Evolutionary conservation across 1,284 basidiomycete species (phyloP), one percentile per base, ranked within the genome.

Genomic region (Chondrostereum purpureum): DNA sequence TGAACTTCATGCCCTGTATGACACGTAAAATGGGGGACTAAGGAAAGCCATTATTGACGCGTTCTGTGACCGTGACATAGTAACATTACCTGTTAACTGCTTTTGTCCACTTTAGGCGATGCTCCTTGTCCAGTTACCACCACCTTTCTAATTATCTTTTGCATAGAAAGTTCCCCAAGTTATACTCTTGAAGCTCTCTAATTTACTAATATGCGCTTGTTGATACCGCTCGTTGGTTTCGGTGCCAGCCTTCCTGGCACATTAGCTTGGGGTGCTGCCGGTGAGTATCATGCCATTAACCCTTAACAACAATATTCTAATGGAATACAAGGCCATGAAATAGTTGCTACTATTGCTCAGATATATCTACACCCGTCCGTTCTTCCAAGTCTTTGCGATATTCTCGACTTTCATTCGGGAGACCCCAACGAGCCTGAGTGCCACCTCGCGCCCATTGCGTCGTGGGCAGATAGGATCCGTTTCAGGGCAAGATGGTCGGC

Each of bases 271-370:
- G 39, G 39, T n/a, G 39, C 39, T 23, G 39, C 21, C n/a, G 39
- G 39, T 23, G n/a, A 41, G 39, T 17, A 31, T 8, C 27, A 31
- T 22, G 2, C 18, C 2, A 13, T 22, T 41, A 13, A 2, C 11
- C 23, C 39, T 23, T 3, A 21, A 44, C 12, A 17, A 35, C 6
- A 6, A 24, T 34, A 46, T 43, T 16, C 18, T 22, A 39, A n/a
- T 17, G 17, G 19, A 27, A 41, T 8, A 39, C 11, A 58, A 76
- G 92, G 92, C 12, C 92, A 96, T 55, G 87, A 94, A 67, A 87
- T 95, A 39, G 80, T 92, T 1, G 93, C 92, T 1, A 93, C 92
- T 4, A 91, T 97, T 47, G 92, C 93, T 0, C 89, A 96, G 62
- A 88, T 92, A 45, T 82, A 95, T 61, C 74, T 96, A 3, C 79